phyloP scores from a whole-genome alignment of 164 flowering plant species.

The Chloranthus sessilifolius region DNA sequence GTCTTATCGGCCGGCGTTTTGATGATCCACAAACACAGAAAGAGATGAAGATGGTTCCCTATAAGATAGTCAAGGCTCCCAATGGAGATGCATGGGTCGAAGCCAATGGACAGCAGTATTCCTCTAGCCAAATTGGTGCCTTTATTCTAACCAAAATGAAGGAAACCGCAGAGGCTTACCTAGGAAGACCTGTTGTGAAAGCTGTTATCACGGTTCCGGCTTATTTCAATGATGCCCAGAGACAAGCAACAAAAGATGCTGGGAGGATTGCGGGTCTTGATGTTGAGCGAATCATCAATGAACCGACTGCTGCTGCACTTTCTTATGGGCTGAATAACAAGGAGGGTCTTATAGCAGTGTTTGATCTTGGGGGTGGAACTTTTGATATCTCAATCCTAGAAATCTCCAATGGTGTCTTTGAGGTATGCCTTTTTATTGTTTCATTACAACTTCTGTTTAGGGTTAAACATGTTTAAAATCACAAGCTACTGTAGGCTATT shows the following conservation, averaged over 20 bases:
- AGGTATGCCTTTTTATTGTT: constrained; percentile 28
- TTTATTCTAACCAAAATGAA: constrained; percentile 66
- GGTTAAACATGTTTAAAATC: too few relatives aligned
- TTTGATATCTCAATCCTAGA: constrained; percentile 74
- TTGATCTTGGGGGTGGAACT: constrained; percentile 78
- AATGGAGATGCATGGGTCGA: constrained; percentile 88
- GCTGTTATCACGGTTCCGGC: constrained; percentile 82
- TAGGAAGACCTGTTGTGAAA: constrained; percentile 47
- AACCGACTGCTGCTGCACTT: constrained; percentile 80
- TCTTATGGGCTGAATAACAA: constrained; percentile 70
- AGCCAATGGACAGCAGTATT: constrained; percentile 58
- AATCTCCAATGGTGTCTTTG: constrained; percentile 73
- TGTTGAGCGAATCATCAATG: constrained; percentile 70
- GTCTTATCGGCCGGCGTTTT: constrained; percentile 58
- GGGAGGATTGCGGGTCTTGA: constrained; percentile 73
- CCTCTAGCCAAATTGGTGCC: constrained; percentile 68
- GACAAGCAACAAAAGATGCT: constrained; percentile 81
- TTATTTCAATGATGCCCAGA: constrained; percentile 78
- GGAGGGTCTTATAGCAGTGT: constrained; percentile 71
- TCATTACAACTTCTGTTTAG: background rate
- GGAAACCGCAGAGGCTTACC: constrained; percentile 69
- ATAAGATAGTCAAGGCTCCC: constrained; percentile 55
- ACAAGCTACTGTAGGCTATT: too few relatives aligned
- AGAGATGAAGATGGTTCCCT: constrained; percentile 78
- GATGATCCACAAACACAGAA: constrained; percentile 67